phyloP scores from a whole-genome alignment of 306 rosid species.

The Urtica urens region DNA sequence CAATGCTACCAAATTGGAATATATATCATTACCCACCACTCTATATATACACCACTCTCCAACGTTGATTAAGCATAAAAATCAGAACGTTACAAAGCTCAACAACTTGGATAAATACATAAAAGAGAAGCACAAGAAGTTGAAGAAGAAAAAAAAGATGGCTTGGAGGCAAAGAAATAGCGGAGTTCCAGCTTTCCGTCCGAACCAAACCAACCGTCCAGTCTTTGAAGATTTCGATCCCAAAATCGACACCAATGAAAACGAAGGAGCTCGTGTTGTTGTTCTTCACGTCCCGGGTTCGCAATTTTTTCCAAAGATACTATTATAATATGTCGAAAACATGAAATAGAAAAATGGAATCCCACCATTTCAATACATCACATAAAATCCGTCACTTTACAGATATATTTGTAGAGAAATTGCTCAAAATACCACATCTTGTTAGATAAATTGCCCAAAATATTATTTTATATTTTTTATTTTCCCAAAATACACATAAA shows the following conservation, averaged over 20 bases:
- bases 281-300: slow-evolving; percentile 40
- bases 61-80: not conserved
- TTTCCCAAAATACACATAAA: too few relatives aligned
- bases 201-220: slow-evolving; percentile 17
- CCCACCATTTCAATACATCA: too few relatives aligned
- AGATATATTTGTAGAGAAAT: too few relatives aligned
- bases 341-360: too few relatives aligned
- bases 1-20: slow-evolving; percentile 10
- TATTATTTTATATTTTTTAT: too few relatives aligned
- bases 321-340: too few relatives aligned
- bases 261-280: slow-evolving; percentile 16
- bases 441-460: too few relatives aligned
- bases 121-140: not conserved
- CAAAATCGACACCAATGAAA: slow-evolving; percentile 26
- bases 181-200: slow-evolving; percentile 1
- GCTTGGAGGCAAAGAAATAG: slow-evolving; percentile 20
- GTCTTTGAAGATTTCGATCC: slow-evolving; percentile 33
- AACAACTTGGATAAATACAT: not conserved
- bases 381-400: too few relatives aligned
- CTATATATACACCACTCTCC: slow-evolving; percentile 1
- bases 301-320: too few relatives aligned
- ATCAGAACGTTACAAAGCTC: not conserved
- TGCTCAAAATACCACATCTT: too few relatives aligned
- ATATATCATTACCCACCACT: not conserved
- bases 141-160: slow-evolving; percentile 15